These are phyloP conservation scores for Aspergillus sp. DNA, from an alignment of 2,329 filamentous ascomycete genomes.

Conservation along the genomic window DNA sequence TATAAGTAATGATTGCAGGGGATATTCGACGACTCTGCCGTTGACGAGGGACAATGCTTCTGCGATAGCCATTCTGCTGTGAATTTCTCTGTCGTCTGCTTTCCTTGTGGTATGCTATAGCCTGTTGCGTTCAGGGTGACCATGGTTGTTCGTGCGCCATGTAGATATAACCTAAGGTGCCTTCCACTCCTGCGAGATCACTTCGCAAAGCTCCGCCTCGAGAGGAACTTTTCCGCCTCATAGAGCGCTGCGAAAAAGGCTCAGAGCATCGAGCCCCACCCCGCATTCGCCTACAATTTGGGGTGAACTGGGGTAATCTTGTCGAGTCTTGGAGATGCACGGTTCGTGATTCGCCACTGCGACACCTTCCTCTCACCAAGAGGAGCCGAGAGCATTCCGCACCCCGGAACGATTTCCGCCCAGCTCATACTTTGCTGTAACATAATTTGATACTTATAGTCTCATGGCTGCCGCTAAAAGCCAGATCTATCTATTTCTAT, in stretches of 20 bases:
- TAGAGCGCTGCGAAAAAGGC: background rate
- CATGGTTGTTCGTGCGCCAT: background rate
- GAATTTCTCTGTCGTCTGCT: background rate
- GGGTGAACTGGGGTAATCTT: conserved; percentile 12
- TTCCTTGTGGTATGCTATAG: background rate
- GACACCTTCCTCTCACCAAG: background rate
- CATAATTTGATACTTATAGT: background rate
- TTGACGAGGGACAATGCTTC: conserved; percentile 24
- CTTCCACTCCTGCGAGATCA: background rate
- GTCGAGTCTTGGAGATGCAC: background rate
- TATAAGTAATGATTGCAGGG: conserved; percentile 23
- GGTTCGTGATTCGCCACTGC: conserved; percentile 10
- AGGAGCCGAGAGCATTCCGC: conserved; percentile 24
- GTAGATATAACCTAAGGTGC: conserved; percentile 3
- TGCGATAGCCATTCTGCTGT: conserved; percentile 29
- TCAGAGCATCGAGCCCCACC: conserved; percentile 1
- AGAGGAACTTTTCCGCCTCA: conserved; percentile 26
- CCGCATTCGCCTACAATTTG: conserved; percentile 7
- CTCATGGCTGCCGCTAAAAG: background rate
- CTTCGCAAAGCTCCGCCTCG: conserved; percentile 5
- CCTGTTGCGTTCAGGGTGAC: background rate
- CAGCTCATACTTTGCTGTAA: background rate
- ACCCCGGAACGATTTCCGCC: conserved; percentile 25
- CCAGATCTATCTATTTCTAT: background rate
- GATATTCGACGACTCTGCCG: conserved; percentile 16